A percentile compares a stretch with the other conserved stretches of the same genome.
Conservation (phyloP, 2,329 filamentous ascomycete species). For the Diplodia sapinea region DNA sequence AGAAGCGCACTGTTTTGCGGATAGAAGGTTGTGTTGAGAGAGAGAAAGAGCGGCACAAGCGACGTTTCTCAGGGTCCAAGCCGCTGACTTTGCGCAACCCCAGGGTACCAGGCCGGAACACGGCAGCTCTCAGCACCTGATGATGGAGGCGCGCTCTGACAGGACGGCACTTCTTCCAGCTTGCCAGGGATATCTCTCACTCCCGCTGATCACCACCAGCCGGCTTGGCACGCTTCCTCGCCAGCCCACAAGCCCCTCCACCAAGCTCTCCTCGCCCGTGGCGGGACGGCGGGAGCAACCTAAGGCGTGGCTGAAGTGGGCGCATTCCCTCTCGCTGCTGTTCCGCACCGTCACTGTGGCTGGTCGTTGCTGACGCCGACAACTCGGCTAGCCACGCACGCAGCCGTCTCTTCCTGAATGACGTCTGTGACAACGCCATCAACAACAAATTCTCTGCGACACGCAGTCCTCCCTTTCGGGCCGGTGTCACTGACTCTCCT, state of each 20-base stretch:
- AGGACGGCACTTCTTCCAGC: background rate
- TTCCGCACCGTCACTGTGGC: background rate
- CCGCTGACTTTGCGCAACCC: conserved; percentile 6
- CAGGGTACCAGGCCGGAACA: background rate
- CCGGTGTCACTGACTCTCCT: conserved; percentile 10
- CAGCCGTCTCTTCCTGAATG: background rate
- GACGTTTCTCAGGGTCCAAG: conserved; percentile 7
- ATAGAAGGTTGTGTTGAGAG: background rate
- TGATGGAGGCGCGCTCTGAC: conserved; percentile 2
- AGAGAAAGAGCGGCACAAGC: background rate
- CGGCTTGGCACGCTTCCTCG: conserved; percentile 5
- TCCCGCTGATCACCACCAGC: conserved; percentile 3
- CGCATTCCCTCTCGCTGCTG: background rate
- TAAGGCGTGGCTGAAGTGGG: background rate
- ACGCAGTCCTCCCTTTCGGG: background rate
- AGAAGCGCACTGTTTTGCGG: background rate
- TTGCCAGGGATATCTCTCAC: background rate
- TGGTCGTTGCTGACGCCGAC: background rate
- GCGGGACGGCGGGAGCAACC: background rate
- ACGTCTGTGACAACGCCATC: conserved; percentile 7
- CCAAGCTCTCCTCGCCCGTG: conserved; percentile 4
- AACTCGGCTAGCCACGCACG: background rate
- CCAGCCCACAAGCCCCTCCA: background rate
- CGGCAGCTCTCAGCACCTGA: conserved; percentile 8
- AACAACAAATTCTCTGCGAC: background rate